Percentiles rank a stretch among this genome's conserved stretches.
These are phyloP conservation scores for Talaromyces sp. DNA, from an alignment of 2,329 filamentous ascomycete species.

Conservation along the genomic window DNA sequence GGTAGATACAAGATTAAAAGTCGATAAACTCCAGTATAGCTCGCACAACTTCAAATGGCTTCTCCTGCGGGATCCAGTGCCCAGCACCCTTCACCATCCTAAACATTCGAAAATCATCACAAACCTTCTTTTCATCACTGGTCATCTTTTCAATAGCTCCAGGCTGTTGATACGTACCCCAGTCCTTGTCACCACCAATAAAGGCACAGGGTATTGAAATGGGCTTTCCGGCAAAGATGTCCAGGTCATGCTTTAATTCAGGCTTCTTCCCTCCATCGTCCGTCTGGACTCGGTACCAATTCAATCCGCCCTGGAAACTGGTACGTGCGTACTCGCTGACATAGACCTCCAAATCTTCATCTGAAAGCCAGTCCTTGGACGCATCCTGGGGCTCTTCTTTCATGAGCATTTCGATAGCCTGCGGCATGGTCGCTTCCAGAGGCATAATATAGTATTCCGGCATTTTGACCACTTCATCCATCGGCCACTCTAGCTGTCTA, in stretches of 20 bases:
- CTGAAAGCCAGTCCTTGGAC: conserved; percentile 52
- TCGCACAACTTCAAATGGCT: conserved; percentile 52
- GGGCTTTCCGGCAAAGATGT: conserved; percentile 57
- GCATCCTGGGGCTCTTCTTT: conserved; percentile 45
- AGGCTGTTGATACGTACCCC: conserved; percentile 66
- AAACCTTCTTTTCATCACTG: conserved; percentile 40
- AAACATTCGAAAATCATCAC: conserved; percentile 52
- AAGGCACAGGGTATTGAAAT: conserved; percentile 61
- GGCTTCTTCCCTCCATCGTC: conserved; percentile 23
- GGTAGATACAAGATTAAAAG: background rate
- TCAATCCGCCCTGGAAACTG: conserved; percentile 63
- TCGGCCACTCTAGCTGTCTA: conserved; percentile 47
- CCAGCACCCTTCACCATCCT: conserved; percentile 58
- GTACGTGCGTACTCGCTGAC: conserved; percentile 58
- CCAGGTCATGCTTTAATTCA: conserved; percentile 48
- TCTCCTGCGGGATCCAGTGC: conserved; percentile 68
- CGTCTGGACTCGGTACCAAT: conserved; percentile 64
- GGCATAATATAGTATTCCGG: conserved; percentile 69
- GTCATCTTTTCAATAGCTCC: conserved; percentile 57
- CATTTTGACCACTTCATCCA: conserved; percentile 55
- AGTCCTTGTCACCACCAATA: conserved; percentile 61
- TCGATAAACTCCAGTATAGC: conserved; percentile 46
- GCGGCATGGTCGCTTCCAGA: conserved; percentile 55
- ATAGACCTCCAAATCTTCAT: conserved; percentile 59
- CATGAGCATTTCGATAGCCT: conserved; percentile 56